Evolutionary conservation across 306 rosid genomes (phyloP).

Genomic region (Cicer judaicum): DNA sequence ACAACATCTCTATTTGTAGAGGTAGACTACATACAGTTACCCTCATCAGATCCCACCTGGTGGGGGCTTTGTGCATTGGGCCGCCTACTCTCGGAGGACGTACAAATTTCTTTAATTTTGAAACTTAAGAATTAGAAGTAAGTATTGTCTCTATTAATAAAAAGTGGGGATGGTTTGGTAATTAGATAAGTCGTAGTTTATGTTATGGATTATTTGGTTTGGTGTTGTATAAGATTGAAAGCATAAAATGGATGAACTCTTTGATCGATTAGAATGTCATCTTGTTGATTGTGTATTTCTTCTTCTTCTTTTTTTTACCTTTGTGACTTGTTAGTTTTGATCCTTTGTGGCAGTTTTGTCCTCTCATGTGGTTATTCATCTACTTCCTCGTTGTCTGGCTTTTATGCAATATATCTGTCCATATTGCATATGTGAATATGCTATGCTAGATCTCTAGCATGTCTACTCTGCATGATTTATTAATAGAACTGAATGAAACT

Average conservation of each 20-base stretch:
- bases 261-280: conserved; percentile 1
- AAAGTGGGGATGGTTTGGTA: conserved; percentile 28
- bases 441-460: conserved; percentile 24
- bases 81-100: not conserved
- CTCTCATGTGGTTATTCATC: conserved; percentile 15
- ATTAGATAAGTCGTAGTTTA: not conserved
- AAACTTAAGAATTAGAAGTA: conserved; percentile 18
- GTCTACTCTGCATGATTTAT: conserved; percentile 22
- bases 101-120: conserved; percentile 4
- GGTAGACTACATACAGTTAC: not conserved
- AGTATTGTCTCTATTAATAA: not conserved
- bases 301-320: not conserved
- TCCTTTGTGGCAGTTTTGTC: conserved; percentile 12
- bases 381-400: conserved; percentile 6
- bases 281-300: not conserved
- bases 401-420: conserved; percentile 9
- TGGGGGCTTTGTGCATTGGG: not conserved
- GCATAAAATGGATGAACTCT: conserved; percentile 13
- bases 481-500: conserved; percentile 11
- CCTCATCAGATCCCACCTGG: not conserved
- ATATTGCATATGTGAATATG: not conserved
- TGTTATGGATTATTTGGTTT: conserved; percentile 21
- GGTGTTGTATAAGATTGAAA: conserved; percentile 27
- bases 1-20: not conserved
- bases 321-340: conserved; percentile 23